Conservation (phyloP, 345 rosid species). For the Firmiana major region DNA sequence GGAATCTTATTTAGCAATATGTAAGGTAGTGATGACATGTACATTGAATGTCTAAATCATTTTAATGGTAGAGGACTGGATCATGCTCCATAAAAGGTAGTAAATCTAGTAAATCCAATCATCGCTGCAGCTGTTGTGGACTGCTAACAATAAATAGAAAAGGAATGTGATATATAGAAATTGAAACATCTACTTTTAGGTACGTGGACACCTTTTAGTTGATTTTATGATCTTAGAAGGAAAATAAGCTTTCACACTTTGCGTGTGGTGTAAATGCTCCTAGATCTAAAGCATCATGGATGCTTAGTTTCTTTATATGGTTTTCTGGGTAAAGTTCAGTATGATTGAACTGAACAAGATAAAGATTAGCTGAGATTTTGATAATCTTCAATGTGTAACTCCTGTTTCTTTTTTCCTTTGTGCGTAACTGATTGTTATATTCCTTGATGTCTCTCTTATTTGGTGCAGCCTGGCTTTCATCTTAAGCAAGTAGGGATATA, state of each 20-base stretch:
- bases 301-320: neutral
- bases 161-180: neutral
- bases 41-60: neutral
- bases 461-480: slow-evolving; percentile 86
- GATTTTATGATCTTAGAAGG: neutral
- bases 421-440: neutral
- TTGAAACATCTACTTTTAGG: neutral
- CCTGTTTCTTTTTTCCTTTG: neutral
- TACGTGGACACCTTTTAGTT: neutral
- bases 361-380: neutral
- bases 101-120: neutral
- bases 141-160: slow-evolving; percentile 9
- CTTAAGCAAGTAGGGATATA: slow-evolving; percentile 63
- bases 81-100: neutral
- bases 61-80: neutral
- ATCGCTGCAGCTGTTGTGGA: neutral
- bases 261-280: neutral
- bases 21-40: neutral
- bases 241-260: neutral
- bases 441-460: slow-evolving; percentile 26
- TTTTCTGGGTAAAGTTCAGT: neutral
- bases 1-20: neutral
- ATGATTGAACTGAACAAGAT: neutral
- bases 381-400: neutral
- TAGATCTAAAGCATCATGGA: neutral